Evolutionary conservation across 2,329 filamentous ascomycete genomes (phyloP).

Genomic region (Neobulgaria alba): DNA sequence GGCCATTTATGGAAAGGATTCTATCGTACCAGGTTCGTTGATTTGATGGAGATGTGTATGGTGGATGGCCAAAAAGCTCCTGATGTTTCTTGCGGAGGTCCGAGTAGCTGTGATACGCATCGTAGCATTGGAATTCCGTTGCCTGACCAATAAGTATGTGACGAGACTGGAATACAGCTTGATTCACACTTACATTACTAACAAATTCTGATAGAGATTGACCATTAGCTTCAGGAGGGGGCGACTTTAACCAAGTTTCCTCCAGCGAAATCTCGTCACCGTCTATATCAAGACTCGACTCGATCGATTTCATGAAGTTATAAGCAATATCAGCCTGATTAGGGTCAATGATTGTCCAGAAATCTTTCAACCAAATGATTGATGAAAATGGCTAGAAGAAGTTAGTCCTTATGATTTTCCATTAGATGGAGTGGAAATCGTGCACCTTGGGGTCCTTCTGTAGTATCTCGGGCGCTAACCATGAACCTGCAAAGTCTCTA

Average conservation of each 20-base stretch:
- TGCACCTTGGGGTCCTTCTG: no score
- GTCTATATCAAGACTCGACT: no score
- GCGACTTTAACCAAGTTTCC: not conserved
- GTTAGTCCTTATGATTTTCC: not conserved
- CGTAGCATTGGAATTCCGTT: no score
- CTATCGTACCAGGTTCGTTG: not conserved
- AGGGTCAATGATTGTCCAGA: not conserved
- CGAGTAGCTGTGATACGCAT: no score
- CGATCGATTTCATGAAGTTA: no score
- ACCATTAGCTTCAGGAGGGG: not conserved
- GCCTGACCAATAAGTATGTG: no score
- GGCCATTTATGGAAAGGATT: not conserved
- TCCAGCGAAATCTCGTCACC: not conserved
- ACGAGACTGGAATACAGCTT: no score
- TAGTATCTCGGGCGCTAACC: no score
- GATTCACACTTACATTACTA: slow-evolving; percentile 2
- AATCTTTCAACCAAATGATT: not conserved
- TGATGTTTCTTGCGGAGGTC: no score
- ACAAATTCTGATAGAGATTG: not conserved
- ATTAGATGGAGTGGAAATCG: not conserved
- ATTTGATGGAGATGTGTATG: no score
- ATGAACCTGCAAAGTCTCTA: no score
- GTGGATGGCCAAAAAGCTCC: no score
- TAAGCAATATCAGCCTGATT: not conserved
- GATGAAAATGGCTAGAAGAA: not conserved